A percentile compares a stretch with the other conserved stretches of the same genome.
phyloP scores from a whole-genome alignment of 78 protist species.

The Pirum gemmata region DNA sequence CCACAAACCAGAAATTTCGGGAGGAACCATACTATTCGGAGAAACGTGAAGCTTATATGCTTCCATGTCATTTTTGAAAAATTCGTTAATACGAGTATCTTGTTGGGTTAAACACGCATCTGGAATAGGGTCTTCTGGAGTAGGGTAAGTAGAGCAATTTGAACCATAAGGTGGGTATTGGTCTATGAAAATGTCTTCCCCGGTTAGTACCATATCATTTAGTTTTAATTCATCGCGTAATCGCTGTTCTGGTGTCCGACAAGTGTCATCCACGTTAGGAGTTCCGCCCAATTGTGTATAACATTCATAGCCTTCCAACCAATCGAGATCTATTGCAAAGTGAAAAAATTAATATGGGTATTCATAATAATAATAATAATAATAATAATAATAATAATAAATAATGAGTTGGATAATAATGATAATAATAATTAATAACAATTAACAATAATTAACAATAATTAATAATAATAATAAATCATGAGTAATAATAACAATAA shows the following conservation, averaged over 20 bases:
- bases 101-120: no score
- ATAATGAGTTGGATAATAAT: no score
- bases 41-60: neutral
- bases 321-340: no score
- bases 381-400: no score
- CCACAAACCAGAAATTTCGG: conserved; percentile 38
- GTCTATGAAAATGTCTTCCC: conserved; percentile 4
- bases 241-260: neutral
- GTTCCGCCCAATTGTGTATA: no score
- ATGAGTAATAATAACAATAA: neutral
- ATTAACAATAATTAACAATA: neutral
- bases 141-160: neutral
- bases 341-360: no score
- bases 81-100: no score
- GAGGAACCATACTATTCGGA: conserved; percentile 3
- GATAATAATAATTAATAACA: no score
- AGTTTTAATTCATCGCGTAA: neutral
- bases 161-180: conserved; percentile 9
- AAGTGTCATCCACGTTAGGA: neutral
- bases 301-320: no score
- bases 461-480: neutral
- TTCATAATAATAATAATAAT: no score
- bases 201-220: neutral
- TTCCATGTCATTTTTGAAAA: neutral
- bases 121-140: no score